Percentiles rank a stretch among this genome's conserved stretches.
These are phyloP conservation scores for Hamigera avellanea DNA, from an alignment of 495 filamentous ascomycete species.

Conservation along the genomic window DNA sequence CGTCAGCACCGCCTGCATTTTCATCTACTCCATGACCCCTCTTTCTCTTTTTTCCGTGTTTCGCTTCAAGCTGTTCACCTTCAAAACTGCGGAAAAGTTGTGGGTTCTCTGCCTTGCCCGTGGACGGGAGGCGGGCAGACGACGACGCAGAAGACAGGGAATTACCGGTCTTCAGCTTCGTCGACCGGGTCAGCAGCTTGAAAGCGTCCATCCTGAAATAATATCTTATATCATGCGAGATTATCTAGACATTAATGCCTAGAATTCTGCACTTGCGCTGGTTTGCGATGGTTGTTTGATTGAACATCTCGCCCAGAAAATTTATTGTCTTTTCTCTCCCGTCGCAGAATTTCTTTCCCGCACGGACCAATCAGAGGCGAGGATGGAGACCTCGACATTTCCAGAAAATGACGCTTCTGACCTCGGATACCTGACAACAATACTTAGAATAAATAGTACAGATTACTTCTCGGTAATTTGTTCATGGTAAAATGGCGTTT, in stretches of 20 bases:
- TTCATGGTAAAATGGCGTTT: too few relatives aligned
- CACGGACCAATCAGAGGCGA: conserved; percentile 27
- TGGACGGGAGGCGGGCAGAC: conserved; percentile 31
- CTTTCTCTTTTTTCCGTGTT: conserved; percentile 29
- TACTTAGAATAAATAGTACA: too few relatives aligned
- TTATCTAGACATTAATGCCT: conserved; percentile 3
- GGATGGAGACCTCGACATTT: background rate
- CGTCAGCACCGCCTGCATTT: conserved; percentile 3
- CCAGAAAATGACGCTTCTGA: too few relatives aligned
- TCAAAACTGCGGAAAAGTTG: conserved; percentile 39
- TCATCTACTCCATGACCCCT: conserved; percentile 12
- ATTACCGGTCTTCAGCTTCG: conserved; percentile 33
- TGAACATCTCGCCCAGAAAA: background rate
- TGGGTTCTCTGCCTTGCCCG: conserved; percentile 38
- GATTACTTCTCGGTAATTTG: too few relatives aligned
- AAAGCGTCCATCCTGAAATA: conserved; percentile 39
- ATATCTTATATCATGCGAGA: background rate
- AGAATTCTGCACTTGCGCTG: too few relatives aligned
- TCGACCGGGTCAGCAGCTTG: conserved; percentile 41
- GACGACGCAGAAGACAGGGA: conserved; percentile 10
- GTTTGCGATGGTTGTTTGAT: background rate
- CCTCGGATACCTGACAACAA: too few relatives aligned
- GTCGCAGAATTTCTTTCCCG: conserved; percentile 19
- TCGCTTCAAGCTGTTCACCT: conserved; percentile 21
- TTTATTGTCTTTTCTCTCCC: too few relatives aligned